phyloP scores from a whole-genome alignment of 2,329 filamentous ascomycete species.

The Curvularia sp. region DNA sequence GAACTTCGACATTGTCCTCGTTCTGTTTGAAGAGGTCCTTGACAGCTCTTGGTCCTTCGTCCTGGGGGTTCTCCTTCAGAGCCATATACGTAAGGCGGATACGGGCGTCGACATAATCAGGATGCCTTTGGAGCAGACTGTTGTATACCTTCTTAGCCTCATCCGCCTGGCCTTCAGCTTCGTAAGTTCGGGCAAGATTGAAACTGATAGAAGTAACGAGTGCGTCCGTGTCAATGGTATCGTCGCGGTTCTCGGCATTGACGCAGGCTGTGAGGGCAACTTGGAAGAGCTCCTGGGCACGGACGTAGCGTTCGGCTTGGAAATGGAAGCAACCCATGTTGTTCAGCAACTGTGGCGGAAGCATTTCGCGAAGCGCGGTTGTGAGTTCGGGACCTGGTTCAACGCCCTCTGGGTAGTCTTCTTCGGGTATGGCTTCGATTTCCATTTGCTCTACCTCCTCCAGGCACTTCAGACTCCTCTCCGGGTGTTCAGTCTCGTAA shows the following conservation, averaged over 20 bases:
- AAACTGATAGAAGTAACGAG: constrained; percentile 96
- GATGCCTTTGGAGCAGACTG: constrained; percentile 80
- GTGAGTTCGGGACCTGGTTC: constrained; percentile 58
- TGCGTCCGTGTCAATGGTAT: constrained; percentile 83
- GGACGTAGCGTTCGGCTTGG: constrained; percentile 79
- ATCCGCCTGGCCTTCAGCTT: constrained; percentile 79
- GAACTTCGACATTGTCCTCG: constrained; percentile 85
- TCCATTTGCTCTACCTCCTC: constrained; percentile 92
- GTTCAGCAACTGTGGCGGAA: constrained; percentile 91
- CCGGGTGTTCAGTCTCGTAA: constrained; percentile 84
- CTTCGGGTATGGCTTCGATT: constrained; percentile 75
- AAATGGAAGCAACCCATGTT: constrained; percentile 98
- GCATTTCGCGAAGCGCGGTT: constrained; percentile 71
- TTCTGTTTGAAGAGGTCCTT: constrained; percentile 85
- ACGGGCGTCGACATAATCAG: constrained; percentile 90
- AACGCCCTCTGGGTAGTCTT: constrained; percentile 68
- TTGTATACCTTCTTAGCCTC: constrained; percentile 90
- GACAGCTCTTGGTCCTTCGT: constrained; percentile 86
- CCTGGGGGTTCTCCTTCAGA: constrained; percentile 78
- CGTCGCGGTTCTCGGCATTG: constrained; percentile 76
- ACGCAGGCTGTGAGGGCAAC: constrained; percentile 88
- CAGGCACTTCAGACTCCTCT: constrained; percentile 90
- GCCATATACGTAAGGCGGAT: constrained; percentile 90
- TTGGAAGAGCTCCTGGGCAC: constrained; percentile 87
- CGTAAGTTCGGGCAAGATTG: constrained; percentile 92